These are phyloP conservation scores for Xylaria scruposa DNA, from an alignment of 495 filamentous ascomycete species.

Conservation along the genomic window DNA sequence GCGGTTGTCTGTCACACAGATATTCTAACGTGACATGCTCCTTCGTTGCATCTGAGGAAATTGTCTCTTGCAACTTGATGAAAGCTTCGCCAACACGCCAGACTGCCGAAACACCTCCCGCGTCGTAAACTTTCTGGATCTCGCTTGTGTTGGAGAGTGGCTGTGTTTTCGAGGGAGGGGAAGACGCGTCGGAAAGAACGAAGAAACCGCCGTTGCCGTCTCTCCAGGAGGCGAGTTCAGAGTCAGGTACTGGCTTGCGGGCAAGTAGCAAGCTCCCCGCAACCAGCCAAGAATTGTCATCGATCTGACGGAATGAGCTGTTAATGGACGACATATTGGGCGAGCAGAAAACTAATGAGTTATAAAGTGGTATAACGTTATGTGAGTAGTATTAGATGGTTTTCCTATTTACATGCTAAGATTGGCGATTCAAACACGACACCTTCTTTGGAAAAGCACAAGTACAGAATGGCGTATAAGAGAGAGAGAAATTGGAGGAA, in stretches of 20 bases:
- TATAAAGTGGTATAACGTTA: no score
- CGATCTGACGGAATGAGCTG: constrained; percentile 29
- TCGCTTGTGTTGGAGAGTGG: constrained; percentile 25
- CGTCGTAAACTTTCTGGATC: constrained; percentile 29
- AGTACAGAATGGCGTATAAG: no score
- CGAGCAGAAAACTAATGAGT: neutral
- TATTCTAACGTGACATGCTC: constrained; percentile 34
- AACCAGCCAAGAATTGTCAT: constrained; percentile 28
- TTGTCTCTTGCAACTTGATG: constrained; percentile 21
- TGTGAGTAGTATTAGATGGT: no score
- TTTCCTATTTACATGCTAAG: no score
- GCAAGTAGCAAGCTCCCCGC: constrained; percentile 24
- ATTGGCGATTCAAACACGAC: no score
- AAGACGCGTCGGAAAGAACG: constrained; percentile 26
- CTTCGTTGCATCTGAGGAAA: constrained; percentile 23
- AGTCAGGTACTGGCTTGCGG: constrained; percentile 15
- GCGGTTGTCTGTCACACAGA: constrained; percentile 25
- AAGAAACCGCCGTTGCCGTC: constrained; percentile 28
- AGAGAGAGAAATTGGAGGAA: no score
- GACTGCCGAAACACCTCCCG: constrained; percentile 27
- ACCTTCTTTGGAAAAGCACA: no score
- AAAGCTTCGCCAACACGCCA: constrained; percentile 33
- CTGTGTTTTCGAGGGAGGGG: constrained; percentile 25
- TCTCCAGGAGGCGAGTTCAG: constrained; percentile 22
- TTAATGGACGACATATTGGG: constrained; percentile 19